Percentiles rank a stretch among this genome's conserved stretches.
Conservation (phyloP, 2,329 filamentous ascomycete genomes). For the Thielaviopsis populi region DNA sequence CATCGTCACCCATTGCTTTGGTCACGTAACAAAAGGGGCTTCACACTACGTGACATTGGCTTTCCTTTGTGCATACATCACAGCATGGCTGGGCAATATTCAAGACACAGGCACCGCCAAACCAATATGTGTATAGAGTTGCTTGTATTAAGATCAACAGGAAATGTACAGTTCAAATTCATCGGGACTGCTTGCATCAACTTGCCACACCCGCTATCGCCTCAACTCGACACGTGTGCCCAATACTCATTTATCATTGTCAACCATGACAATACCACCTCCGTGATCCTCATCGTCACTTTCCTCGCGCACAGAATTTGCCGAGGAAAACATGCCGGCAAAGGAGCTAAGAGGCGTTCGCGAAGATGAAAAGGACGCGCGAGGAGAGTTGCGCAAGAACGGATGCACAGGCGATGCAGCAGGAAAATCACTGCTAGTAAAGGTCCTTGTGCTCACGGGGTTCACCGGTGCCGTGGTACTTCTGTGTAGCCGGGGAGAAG, state of each 20-base stretch:
- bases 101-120: too few species aligned
- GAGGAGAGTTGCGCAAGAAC: conserved; percentile 8
- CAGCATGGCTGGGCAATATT: too few species aligned
- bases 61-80: too few species aligned
- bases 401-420: conserved; percentile 9
- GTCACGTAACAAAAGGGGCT: not conserved
- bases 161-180: too few species aligned
- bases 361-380: not conserved
- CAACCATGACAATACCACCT: conserved; percentile 10
- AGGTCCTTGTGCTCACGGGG: not conserved
- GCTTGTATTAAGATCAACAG: too few species aligned
- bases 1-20: not conserved
- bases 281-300: conserved; percentile 12
- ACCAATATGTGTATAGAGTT: too few species aligned
- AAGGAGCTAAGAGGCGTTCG: conserved; percentile 4
- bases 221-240: not conserved
- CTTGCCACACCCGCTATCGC: too few species aligned
- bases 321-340: not conserved
- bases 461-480: conserved; percentile 13
- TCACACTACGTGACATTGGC: too few species aligned
- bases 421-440: not conserved
- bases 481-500: conserved; percentile 9
- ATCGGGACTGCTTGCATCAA: too few species aligned
- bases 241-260: conserved; percentile 8
- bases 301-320: conserved; percentile 5